phyloP scores from a whole-genome alignment of 192 early-diverging fungal species.

The Coemansia sp. region DNA sequence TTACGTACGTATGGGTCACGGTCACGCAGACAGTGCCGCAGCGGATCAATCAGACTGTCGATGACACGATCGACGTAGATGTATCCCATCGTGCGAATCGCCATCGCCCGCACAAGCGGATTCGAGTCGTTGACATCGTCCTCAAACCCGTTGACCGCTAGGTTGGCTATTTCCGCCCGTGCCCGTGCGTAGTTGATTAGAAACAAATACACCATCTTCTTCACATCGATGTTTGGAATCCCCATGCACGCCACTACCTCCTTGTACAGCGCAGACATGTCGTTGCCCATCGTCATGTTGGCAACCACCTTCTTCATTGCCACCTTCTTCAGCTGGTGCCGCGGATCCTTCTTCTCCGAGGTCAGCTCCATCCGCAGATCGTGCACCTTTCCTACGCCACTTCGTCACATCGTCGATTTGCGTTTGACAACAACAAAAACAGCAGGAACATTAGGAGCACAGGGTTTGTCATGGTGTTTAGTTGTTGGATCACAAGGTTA shows the following conservation, averaged over 20 bases:
- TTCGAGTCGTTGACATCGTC: constrained; percentile 95
- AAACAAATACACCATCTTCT: constrained; percentile 98
- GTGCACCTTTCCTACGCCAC: constrained; percentile 77
- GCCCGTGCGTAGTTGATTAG: constrained; percentile 97
- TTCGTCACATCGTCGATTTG: not conserved
- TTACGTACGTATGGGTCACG: constrained; percentile 96
- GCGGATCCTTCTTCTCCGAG: constrained; percentile 81
- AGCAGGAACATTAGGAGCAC: too few species aligned
- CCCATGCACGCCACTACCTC: constrained; percentile 93
- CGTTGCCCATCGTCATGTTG: constrained; percentile 99
- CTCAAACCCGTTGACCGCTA: constrained; percentile 97
- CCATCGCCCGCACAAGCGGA: constrained; percentile 91
- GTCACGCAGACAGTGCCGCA: constrained; percentile 88
- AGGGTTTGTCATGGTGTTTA: too few species aligned
- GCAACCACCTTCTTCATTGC: constrained; percentile 95
- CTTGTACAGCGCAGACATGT: constrained; percentile 91
- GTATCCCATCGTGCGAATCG: constrained; percentile 98
- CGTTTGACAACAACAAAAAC: too few species aligned
- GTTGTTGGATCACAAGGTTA: too few species aligned
- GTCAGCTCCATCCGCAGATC: constrained; percentile 85
- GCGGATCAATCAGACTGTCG: constrained; percentile 89
- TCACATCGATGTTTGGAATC: constrained; percentile 92
- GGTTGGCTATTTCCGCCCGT: constrained; percentile 93
- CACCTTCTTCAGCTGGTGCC: constrained; percentile 78
- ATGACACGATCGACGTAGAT: constrained; percentile 93